Evolutionary conservation across 1,284 basidiomycete species (phyloP).

Genomic region (Malassezia yamatoensis): DNA sequence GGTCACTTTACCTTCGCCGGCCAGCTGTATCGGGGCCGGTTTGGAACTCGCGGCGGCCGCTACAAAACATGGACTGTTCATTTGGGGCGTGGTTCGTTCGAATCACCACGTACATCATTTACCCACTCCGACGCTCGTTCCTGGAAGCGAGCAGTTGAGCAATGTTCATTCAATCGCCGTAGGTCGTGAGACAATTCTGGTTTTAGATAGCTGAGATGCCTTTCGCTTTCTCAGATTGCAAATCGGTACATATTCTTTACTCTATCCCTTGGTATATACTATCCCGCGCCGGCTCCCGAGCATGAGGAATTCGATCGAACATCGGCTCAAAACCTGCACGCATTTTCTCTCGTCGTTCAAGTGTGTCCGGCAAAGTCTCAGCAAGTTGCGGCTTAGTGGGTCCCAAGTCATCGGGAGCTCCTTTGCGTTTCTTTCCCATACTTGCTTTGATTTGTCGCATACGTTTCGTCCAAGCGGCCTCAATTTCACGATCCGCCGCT

Average conservation of each 20-base stretch:
- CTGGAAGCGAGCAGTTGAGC: neutral
- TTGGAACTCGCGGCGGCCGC: slow-evolving; percentile 12
- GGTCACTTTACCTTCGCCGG: neutral
- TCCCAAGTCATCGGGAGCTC: slow-evolving; percentile 24
- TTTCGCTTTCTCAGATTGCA: neutral
- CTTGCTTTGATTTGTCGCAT: slow-evolving; percentile 41
- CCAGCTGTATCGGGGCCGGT: slow-evolving; percentile 1
- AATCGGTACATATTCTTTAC: neutral
- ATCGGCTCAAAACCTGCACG: slow-evolving; percentile 34
- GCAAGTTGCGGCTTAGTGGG: slow-evolving; percentile 32
- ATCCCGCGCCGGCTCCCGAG: slow-evolving; percentile 29
- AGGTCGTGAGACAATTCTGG: slow-evolving; percentile 6
- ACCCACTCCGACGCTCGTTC: neutral
- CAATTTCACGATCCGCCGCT: slow-evolving; percentile 44
- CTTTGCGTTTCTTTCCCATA: slow-evolving; percentile 40
- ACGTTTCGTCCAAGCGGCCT: slow-evolving; percentile 40
- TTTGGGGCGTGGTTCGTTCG: slow-evolving; percentile 10
- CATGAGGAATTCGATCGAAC: slow-evolving; percentile 32
- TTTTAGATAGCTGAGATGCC: neutral
- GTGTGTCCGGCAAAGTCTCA: slow-evolving; percentile 29
- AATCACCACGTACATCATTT: neutral
- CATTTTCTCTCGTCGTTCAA: slow-evolving; percentile 33
- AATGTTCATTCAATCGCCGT: neutral
- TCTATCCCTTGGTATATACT: slow-evolving; percentile 22
- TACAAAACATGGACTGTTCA: slow-evolving; percentile 6